Evolutionary conservation across 2,329 filamentous ascomycete genomes (phyloP).

Genomic region (Daldinia eschscholtzii): DNA sequence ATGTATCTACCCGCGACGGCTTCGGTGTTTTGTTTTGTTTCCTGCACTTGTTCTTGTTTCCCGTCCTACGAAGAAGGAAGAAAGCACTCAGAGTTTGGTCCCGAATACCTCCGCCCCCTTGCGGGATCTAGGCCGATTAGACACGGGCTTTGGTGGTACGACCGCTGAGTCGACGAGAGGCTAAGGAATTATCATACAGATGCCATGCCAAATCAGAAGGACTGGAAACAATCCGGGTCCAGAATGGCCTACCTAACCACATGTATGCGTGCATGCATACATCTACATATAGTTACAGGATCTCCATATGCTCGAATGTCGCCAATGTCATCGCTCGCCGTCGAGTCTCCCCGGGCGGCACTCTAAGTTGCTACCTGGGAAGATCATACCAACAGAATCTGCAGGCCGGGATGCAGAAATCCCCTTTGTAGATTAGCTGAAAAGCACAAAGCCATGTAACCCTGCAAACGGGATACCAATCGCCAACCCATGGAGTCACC

Average conservation of each 20-base stretch:
- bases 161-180: slow-evolving; percentile 5
- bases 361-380: slow-evolving; percentile 30
- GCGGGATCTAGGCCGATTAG: slow-evolving; percentile 23
- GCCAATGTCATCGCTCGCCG: slow-evolving; percentile 36
- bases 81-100: slow-evolving; percentile 16
- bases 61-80: not conserved
- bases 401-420: slow-evolving; percentile 33
- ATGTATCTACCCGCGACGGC: slow-evolving; percentile 26
- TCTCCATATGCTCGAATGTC: slow-evolving; percentile 27
- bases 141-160: slow-evolving; percentile 9
- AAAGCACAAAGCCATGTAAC: slow-evolving; percentile 29
- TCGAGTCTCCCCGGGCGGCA: slow-evolving; percentile 37
- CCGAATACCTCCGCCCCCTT: slow-evolving; percentile 22
- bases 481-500: not conserved
- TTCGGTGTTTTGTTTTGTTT: slow-evolving; percentile 38
- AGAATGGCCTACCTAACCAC: slow-evolving; percentile 14
- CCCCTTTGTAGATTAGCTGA: slow-evolving; percentile 29
- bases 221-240: slow-evolving; percentile 17
- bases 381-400: slow-evolving; percentile 36
- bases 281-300: slow-evolving; percentile 11
- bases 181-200: slow-evolving; percentile 2
- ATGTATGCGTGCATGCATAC: slow-evolving; percentile 1
- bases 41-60: slow-evolving; percentile 12
- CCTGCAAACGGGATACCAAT: slow-evolving; percentile 32
- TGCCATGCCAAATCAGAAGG: slow-evolving; percentile 23